Conservation (phyloP, 202 grass and related monocot species). For the Eragrostis tef region DNA sequence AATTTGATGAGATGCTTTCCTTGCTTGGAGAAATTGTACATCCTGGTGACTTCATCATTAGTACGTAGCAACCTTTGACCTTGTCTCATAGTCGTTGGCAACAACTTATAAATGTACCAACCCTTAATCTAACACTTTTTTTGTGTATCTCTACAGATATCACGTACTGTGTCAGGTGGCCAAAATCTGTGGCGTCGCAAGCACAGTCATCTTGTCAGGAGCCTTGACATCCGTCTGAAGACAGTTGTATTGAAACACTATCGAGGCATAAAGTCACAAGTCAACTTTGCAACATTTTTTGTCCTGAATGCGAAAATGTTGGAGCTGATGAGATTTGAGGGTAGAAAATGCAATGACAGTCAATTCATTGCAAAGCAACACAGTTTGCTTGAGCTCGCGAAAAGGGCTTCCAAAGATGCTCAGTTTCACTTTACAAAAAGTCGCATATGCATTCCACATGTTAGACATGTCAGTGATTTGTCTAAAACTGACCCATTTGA, state of each 20-base stretch:
- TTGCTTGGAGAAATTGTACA: conserved; percentile 47
- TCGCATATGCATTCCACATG: not conserved
- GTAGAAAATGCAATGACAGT: too few relatives aligned
- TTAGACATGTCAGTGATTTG: not conserved
- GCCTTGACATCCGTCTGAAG: too few relatives aligned
- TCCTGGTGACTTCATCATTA: conserved; percentile 27
- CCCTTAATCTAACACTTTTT: too few relatives aligned
- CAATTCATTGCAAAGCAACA: not conserved
- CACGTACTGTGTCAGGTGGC: too few relatives aligned
- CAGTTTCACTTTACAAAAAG: conserved; percentile 10
- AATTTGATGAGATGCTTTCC: conserved; percentile 51
- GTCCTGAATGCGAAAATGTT: not conserved
- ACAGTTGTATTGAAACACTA: too few relatives aligned
- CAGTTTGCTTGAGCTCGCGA: conserved; percentile 4
- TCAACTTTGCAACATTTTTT: conserved; percentile 6
- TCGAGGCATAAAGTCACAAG: too few relatives aligned
- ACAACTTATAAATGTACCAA: too few relatives aligned
- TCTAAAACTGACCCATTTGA: not conserved
- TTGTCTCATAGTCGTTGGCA: too few relatives aligned
- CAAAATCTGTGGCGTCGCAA: too few relatives aligned
- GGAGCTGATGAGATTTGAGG: not conserved
- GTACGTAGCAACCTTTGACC: not conserved
- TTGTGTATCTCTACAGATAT: too few relatives aligned
- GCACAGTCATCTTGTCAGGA: too few relatives aligned
- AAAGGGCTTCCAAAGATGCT: not conserved